A percentile compares a stretch with the other conserved stretches of the same genome.
phyloP scores from a whole-genome alignment of 139 green algal species.

The Coccomyxa sp. region DNA sequence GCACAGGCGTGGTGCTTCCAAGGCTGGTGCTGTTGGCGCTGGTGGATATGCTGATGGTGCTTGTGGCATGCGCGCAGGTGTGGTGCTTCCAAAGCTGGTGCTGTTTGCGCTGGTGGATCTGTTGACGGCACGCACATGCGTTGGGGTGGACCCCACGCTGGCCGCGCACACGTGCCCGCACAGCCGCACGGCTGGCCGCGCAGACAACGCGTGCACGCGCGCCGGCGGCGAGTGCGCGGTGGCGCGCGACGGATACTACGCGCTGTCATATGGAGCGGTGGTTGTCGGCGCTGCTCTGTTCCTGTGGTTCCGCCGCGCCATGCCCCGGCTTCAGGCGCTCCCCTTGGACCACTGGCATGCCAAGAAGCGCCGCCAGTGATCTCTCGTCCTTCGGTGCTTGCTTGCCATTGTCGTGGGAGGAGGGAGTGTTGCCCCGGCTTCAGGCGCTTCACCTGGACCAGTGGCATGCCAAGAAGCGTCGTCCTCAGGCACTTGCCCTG shows the following conservation, averaged over 20 bases:
- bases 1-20: constrained; percentile 58
- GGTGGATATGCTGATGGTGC: constrained; percentile 48
- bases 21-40: constrained; percentile 63
- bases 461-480: constrained; percentile 31
- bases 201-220: constrained; percentile 21
- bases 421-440: constrained; percentile 44
- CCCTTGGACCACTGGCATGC: constrained; percentile 42
- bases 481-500: constrained; percentile 41
- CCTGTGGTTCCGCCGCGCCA: constrained; percentile 20
- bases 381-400: neutral
- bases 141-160: neutral
- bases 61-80: constrained; percentile 14
- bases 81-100: constrained; percentile 67
- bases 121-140: constrained; percentile 25
- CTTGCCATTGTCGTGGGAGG: too few relatives aligned
- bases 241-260: constrained; percentile 67
- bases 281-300: constrained; percentile 39
- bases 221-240: constrained; percentile 45
- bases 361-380: neutral
- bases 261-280: constrained; percentile 41
- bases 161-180: constrained; percentile 9
- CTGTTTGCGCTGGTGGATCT: constrained; percentile 61
- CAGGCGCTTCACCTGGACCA: constrained; percentile 34
- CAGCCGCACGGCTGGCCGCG: constrained; percentile 1
- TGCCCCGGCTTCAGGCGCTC: constrained; percentile 41